A percentile compares a stretch with the other conserved stretches of the same genome.
These are phyloP conservation scores for Aquanectria penicillioides DNA, from an alignment of 2,329 filamentous ascomycete genomes.

Conservation along the genomic window DNA sequence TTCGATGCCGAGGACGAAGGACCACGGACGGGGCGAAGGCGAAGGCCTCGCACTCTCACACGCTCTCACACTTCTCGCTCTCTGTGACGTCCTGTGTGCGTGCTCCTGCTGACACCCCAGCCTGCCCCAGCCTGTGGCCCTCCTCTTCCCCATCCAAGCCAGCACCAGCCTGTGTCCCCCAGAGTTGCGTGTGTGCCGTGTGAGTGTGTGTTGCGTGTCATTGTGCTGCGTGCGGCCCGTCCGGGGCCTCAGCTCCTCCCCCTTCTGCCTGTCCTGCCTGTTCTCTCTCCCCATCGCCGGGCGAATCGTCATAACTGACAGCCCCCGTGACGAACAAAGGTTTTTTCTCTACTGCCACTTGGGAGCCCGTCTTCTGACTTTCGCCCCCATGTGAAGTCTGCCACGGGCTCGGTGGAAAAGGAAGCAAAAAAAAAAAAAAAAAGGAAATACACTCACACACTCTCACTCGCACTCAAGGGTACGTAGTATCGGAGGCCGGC, in stretches of 20 bases:
- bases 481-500: constrained; percentile 28
- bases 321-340: constrained; percentile 39
- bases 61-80: no score
- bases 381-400: constrained; percentile 28
- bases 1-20: not conserved
- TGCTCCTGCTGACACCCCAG: constrained; percentile 43
- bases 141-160: not conserved
- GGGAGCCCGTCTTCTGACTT: constrained; percentile 29
- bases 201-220: constrained; percentile 15
- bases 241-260: constrained; percentile 22
- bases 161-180: constrained; percentile 8
- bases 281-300: constrained; percentile 33
- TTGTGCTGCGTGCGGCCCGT: constrained; percentile 14
- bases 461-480: no score
- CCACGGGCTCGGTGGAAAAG: no score
- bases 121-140: no score
- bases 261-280: constrained; percentile 30
- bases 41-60: no score
- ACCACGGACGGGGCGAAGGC: constrained; percentile 21
- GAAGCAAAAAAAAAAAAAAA: constrained; percentile 27
- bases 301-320: constrained; percentile 39
- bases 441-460: no score
- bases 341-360: constrained; percentile 19
- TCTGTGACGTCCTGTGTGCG: no score
- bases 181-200: constrained; percentile 33